These are phyloP conservation scores for Sphagnum fallax DNA, from an alignment of 228 moss, liverwort and hornwort genomes.

Conservation along the genomic window DNA sequence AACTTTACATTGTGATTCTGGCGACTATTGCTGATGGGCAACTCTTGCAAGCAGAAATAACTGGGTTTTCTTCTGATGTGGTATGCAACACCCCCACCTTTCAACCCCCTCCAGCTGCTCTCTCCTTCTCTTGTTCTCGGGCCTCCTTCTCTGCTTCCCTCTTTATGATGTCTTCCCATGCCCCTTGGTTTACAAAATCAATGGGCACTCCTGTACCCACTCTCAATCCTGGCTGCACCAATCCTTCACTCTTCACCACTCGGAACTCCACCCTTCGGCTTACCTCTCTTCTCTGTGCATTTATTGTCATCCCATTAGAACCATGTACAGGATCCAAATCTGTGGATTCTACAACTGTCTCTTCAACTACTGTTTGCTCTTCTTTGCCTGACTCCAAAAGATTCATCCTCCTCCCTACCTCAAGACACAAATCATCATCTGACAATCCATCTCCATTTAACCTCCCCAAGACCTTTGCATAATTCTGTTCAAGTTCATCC, in stretches of 20 bases:
- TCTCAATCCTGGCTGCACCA: conserved; percentile 81
- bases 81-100: background rate
- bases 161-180: conserved; percentile 77
- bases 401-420: background rate
- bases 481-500: conserved; percentile 72
- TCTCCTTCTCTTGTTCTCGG: conserved; percentile 34
- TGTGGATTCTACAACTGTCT: background rate
- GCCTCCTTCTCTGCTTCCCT: conserved; percentile 57
- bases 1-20: no score
- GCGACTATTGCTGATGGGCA: no score
- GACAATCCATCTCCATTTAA: conserved; percentile 1
- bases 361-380: background rate
- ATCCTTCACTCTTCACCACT: conserved; percentile 66
- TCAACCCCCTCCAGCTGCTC: conserved; percentile 38
- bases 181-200: conserved; percentile 76
- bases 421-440: background rate
- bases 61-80: no score
- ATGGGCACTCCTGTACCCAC: conserved; percentile 80
- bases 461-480: conserved; percentile 7
- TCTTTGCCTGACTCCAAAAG: background rate
- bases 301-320: background rate
- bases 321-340: background rate
- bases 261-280: conserved; percentile 52
- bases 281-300: background rate
- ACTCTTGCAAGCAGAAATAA: no score